Base-by-base conservation (phyloP, 768 basidiomycete genomes). In the Neoboletus magnificus region DNA sequence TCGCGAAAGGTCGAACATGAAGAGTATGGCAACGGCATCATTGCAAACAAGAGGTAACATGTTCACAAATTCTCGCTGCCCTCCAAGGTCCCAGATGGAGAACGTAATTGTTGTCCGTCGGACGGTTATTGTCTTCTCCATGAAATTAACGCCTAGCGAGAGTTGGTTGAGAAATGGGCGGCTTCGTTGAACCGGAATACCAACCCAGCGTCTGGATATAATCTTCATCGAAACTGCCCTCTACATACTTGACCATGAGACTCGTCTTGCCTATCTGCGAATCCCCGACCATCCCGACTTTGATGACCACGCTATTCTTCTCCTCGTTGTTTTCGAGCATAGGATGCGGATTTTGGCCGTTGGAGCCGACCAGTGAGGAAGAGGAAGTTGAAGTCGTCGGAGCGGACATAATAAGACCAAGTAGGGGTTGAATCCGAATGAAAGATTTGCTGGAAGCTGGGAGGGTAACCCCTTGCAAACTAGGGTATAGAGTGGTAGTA, bases 91-190 rank as follows among this genome's bases (percentile, higher is more conserved):
- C 95, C 97, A 99, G 74, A 98, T 97, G 61, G 95, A 98, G 77
- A 99, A 98, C 3, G 96, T 98, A 73, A 99, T 98, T 53, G 96
- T 97, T 55, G 97, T 98, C 73, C 95, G 88, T 63, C 97, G 87
- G 63, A 99, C 96, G 53, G 91, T 90, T 66, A 99, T 98, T 16
- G 96, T 97, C 81, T 99, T 99, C 79, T 99, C 96, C 97, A 98
- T 98, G 74, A 98, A 98, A 75, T 98, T 98, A 77, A 98, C 94
- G 79, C 96, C 92, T 81, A 61, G 16, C 1, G 16, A 13, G 33
- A 47, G 45, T 7, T 18, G 22, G 41, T 43, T 69, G 56, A 65
- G 57, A 16, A 43, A 47, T 13, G 50, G 45, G 44, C 5, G 52
- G 12, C 1, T 1, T 29, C 0, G 44, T 35, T 48, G 36, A 52